Evolutionary conservation across 441 rosid species (phyloP), one percentile per base, ranked within the genome.

Genomic region (Aquilaria agallochum): DNA sequence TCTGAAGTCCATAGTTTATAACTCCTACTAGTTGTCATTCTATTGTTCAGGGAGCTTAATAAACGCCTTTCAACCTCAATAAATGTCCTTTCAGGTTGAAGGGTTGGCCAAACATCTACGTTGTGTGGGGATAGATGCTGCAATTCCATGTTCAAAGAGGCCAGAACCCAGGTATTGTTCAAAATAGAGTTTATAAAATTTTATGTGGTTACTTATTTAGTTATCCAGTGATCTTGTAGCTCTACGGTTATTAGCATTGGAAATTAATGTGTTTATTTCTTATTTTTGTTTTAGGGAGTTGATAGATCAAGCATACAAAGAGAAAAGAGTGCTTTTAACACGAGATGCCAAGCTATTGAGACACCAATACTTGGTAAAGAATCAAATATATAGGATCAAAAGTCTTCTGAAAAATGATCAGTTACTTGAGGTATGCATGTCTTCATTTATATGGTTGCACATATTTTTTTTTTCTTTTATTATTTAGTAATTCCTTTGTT

Each of bases 21-120:
- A 45, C 40, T 30, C n/a, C 46, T 14, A 2, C 54, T 12, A n/a
- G 54, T 13, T 13, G 14, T 12, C 27, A 11, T 50, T 15, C 14
- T 14, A 50, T 14, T 15, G 4, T 20, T 64, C 49, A 20, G 56
- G 30, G 54, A 70, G 51, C 73, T 58, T 76, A 45, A 73, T 62
- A 20, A 20, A 20, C 27, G 27, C 27, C 27, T 20, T 20, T 20
- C 27, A 20, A 20, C 27, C 27, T 20, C 27, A 20, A 20, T 20
- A 12, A 48, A 55, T 55, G 31, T 65, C 30, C 75, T 11, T 59
- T 48, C 74, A 93, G 96, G 87, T 93, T 67, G 96, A 90, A 81
- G 96, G 98, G 67, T 74, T 93, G 83, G 98, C 98, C 4, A 93
- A 93, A 74, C 97, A 93, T 83, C 74, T 93, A 52, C 89, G 91